Evolutionary conservation across 2,329 filamentous ascomycete genomes (phyloP).

Genomic region (Cordyceps fumosorosea): DNA sequence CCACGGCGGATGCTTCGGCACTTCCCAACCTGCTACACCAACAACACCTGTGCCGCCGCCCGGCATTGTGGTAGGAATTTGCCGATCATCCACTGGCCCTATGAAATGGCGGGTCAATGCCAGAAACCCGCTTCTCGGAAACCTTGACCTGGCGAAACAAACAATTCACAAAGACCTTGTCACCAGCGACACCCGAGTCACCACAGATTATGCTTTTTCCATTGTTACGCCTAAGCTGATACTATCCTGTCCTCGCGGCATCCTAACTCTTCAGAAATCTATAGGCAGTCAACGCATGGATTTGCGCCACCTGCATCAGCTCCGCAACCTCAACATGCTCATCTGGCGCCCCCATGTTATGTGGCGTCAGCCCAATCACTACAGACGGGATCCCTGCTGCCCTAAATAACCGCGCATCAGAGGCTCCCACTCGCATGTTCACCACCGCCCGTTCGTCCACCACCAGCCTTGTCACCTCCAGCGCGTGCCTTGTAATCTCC

Average conservation of each 20-base stretch:
- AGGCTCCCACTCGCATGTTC: slow-evolving; percentile 15
- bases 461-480: slow-evolving; percentile 10
- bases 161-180: no score
- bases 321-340: slow-evolving; percentile 12
- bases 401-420: slow-evolving; percentile 14
- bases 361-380: slow-evolving; percentile 14
- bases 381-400: slow-evolving; percentile 12
- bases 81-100: neutral
- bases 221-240: neutral
- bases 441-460: slow-evolving; percentile 7
- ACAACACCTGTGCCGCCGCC: neutral
- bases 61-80: neutral
- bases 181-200: no score
- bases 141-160: neutral
- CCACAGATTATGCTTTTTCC: no score
- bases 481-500: slow-evolving; percentile 8
- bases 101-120: neutral
- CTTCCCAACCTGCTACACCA: neutral
- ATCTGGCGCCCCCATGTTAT: slow-evolving; percentile 14
- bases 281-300: slow-evolving; percentile 13
- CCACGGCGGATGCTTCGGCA: slow-evolving; percentile 2
- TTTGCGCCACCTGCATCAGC: slow-evolving; percentile 14
- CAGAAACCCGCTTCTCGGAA: neutral
- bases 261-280: neutral
- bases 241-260: neutral